Evolutionary conservation across 2,329 filamentous ascomycete genomes (phyloP).

Genomic region (Aspergillus fumigatus): DNA sequence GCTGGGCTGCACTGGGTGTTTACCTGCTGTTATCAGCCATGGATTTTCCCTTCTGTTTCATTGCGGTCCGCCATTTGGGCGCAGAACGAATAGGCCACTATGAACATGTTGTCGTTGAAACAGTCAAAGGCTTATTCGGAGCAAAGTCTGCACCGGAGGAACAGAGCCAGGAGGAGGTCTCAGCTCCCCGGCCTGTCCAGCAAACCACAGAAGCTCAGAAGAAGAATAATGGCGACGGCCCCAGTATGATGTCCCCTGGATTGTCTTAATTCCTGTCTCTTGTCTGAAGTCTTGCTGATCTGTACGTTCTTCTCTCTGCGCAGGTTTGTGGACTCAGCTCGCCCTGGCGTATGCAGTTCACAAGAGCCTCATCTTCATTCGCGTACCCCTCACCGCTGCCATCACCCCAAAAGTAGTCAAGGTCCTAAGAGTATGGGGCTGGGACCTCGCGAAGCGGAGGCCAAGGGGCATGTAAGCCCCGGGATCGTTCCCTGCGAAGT

Average conservation of each 20-base stretch:
- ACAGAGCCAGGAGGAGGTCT: not conserved
- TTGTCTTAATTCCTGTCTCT: not conserved
- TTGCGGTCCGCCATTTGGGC: conserved; percentile 76
- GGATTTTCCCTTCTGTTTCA: conserved; percentile 93
- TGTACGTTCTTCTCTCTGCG: not conserved
- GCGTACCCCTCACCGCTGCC: conserved; percentile 88
- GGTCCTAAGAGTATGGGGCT: conserved; percentile 80
- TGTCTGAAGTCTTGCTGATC: not conserved
- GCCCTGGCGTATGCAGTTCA: conserved; percentile 94
- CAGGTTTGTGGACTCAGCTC: conserved; percentile 75
- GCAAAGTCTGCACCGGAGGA: not conserved
- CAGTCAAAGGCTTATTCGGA: conserved; percentile 24
- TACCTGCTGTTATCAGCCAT: conserved; percentile 78
- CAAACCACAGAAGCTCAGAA: conserved; percentile 61
- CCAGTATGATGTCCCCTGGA: conserved; percentile 59
- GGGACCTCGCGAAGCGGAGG: conserved; percentile 81
- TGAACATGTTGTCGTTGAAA: conserved; percentile 42
- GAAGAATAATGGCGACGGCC: conserved; percentile 57
- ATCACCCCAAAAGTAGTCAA: conserved; percentile 94
- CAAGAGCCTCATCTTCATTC: conserved; percentile 94
- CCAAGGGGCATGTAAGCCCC: conserved; percentile 29
- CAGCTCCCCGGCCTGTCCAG: conserved; percentile 17
- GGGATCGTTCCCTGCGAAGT: not conserved
- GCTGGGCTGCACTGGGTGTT: conserved; percentile 88
- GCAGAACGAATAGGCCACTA: conserved; percentile 73